Percentiles rank a stretch among this genome's conserved stretches.
These are phyloP conservation scores for Mucor circinelloides DNA, from an alignment of 371 early-diverging fungal species.

Conservation along the genomic window DNA sequence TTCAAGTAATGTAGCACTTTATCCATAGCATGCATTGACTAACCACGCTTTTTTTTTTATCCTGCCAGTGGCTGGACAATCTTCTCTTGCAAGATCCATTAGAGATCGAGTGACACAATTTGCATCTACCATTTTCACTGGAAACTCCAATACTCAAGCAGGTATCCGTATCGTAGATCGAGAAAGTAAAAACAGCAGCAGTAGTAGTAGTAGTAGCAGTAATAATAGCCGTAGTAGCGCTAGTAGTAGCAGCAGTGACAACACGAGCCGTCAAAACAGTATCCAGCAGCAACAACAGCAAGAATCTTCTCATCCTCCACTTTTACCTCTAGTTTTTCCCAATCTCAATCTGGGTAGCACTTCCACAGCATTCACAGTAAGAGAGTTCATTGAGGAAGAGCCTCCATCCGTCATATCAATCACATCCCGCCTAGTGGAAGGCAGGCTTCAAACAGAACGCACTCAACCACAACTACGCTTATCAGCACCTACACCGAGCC, in stretches of 20 bases:
- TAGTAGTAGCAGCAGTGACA: not conserved
- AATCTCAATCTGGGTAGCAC: not conserved
- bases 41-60: not conserved
- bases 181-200: not conserved
- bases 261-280: not conserved
- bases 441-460: slow-evolving; percentile 10
- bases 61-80: not conserved
- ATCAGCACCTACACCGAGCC: slow-evolving; percentile 18
- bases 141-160: not conserved
- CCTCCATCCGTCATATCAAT: slow-evolving; percentile 13
- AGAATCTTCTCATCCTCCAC: not conserved
- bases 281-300: too few relatives aligned
- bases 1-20: not conserved
- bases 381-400: not conserved
- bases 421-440: slow-evolving; percentile 8
- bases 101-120: slow-evolving; percentile 15
- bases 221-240: not conserved
- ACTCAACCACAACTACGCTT: slow-evolving; percentile 14
- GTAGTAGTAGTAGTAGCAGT: not conserved
- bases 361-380: not conserved
- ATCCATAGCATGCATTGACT: not conserved
- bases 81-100: slow-evolving; percentile 4
- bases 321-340: not conserved
- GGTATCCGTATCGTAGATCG: not conserved
- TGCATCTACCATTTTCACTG: slow-evolving; percentile 7